Percentiles rank a stretch among this genome's conserved stretches.
Evolutionary conservation across 345 rosid species (phyloP).

Genomic region (Salix arbutifolia): DNA sequence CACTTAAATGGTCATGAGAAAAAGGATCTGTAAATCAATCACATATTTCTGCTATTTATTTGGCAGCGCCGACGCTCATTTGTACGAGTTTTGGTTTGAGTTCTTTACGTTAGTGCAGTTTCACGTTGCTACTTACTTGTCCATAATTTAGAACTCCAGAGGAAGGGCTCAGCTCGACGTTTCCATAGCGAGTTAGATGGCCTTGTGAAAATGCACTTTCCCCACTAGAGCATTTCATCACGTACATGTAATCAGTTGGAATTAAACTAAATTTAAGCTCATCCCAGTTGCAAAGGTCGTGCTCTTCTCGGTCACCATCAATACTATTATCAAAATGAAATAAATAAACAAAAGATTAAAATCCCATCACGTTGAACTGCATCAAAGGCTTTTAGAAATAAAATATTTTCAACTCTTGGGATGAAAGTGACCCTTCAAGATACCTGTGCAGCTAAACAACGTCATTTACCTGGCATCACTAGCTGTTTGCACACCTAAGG

Average conservation of each 20-base stretch:
- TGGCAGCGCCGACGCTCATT: neutral
- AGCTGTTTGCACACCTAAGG: too few species aligned
- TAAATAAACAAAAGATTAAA: neutral
- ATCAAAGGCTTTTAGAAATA: too few species aligned
- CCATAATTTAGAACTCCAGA: constrained; percentile 45
- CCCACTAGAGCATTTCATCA: constrained; percentile 30
- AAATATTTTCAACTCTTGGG: too few species aligned
- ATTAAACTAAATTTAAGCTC: constrained; percentile 30
- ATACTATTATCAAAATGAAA: neutral
- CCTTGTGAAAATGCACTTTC: constrained; percentile 23
- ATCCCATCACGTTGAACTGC: too few species aligned
- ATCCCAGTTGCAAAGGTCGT: constrained; percentile 38
- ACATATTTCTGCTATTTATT: too few species aligned
- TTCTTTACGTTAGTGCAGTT: neutral
- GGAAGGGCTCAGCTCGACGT: constrained; percentile 38
- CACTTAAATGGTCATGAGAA: neutral
- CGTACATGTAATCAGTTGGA: constrained; percentile 45
- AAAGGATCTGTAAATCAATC: neutral
- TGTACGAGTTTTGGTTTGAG: too few species aligned
- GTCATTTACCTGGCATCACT: too few species aligned
- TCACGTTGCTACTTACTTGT: constrained; percentile 25
- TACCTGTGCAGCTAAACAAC: too few species aligned
- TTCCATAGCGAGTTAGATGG: constrained; percentile 24
- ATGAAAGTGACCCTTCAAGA: too few species aligned
- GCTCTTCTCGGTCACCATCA: constrained; percentile 7